Conservation (phyloP, 208 protist species). For the Borovskyia barvae region DNA sequence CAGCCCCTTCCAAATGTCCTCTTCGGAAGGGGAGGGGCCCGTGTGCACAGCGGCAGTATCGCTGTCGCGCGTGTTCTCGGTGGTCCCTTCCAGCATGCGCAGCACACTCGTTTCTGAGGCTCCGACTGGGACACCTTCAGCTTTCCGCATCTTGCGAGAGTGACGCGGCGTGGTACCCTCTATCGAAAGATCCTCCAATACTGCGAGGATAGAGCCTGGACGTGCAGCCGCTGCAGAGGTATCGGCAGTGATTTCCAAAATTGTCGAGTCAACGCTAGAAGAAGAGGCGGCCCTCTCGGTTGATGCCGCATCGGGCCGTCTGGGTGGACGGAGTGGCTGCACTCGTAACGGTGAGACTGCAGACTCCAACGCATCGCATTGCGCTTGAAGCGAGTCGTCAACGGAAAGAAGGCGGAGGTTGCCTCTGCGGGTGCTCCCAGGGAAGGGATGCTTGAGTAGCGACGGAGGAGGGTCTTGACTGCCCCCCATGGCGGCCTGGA, state of each 20-base stretch:
- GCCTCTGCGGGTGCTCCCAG: neutral
- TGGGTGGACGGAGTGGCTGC: too few species aligned
- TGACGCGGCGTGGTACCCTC: too few species aligned
- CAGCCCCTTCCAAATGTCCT: constrained; percentile 3
- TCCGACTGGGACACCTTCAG: constrained; percentile 10
- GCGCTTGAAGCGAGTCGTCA: constrained; percentile 6
- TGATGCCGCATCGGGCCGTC: neutral
- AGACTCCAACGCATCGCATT: constrained; percentile 6
- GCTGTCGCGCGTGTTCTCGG: neutral
- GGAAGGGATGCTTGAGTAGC: constrained; percentile 9
- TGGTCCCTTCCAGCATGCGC: constrained; percentile 16
- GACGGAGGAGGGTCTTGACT: neutral
- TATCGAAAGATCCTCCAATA: too few species aligned
- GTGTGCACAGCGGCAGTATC: too few species aligned
- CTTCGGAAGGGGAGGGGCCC: neutral
- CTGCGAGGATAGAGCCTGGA: too few species aligned
- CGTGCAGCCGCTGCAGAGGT: constrained; percentile 9
- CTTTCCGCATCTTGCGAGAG: neutral
- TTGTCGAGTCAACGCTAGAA: neutral
- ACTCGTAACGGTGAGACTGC: too few species aligned
- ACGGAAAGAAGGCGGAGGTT: neutral
- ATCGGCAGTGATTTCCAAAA: constrained; percentile 11
- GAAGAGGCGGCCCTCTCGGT: neutral
- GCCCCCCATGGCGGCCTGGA: constrained; percentile 29
- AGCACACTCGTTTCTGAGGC: constrained; percentile 23